Evolutionary conservation across 208 protist species (phyloP), one percentile per base, ranked within the genome.

Genomic region (Leishmania martiniquensis): DNA sequence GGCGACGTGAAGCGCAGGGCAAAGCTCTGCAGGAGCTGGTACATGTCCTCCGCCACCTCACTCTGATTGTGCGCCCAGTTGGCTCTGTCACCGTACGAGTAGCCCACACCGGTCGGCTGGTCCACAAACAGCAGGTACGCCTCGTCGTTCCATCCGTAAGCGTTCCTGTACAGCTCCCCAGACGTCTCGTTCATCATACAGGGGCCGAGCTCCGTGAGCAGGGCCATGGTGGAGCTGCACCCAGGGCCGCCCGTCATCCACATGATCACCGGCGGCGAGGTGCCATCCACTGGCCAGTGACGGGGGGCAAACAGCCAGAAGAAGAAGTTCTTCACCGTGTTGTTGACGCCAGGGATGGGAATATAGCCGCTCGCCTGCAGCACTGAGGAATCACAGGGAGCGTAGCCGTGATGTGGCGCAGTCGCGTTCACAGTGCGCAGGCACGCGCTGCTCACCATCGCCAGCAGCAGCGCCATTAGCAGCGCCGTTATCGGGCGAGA

Each of bases 161-260:
- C 72, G 80, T 98, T 97, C 73, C 86, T 85, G 75, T 92, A 77
- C 29, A 81, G 67, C 39, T 87, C 47, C 1, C 81, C 72, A 17
- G 85, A 79, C 34, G 76, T 80, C 55, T 86, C 84, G 77, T 95
- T 91, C 71, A 97, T 76, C 42, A 85, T 54, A 82, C 89, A 97
- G 29, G 96, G 96, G 59, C 95, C 96, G 68, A 95, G 92, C 83
- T 98, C 94, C 15, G 52, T 77, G 32, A 93, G 67, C 17, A 97
- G 22, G 3, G 91, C 94, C 37, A 98, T 70, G 15, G 49, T 60
- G 17, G 88, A 92, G 77, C 88, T 91, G 86, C 93, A 97, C 60
- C 97, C 97, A 2, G 97, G 96, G 34, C 97, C 96, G 66, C 97
- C 97, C 32, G 89, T 96, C 78, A 98, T 85, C 93, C 95, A 98